phyloP scores from a whole-genome alignment of 192 early-diverging fungal species.

The Coemansia sp. region DNA sequence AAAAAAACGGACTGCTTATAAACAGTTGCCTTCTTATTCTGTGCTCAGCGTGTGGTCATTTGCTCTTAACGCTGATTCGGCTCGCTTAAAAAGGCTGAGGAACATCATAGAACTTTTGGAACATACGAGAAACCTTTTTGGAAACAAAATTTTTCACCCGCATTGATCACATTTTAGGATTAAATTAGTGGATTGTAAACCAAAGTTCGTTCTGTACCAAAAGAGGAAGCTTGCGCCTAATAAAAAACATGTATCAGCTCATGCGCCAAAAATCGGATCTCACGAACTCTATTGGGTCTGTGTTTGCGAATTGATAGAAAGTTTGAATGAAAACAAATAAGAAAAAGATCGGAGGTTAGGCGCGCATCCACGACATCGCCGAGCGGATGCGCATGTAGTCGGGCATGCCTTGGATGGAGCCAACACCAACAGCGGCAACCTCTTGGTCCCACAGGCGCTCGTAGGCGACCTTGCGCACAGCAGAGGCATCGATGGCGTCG shows the following conservation, averaged over 20 bases:
- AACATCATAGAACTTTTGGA: too few relatives aligned
- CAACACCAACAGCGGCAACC: conserved; percentile 79
- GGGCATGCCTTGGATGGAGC: conserved; percentile 85
- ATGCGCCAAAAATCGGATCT: too few relatives aligned
- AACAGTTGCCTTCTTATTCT: too few relatives aligned
- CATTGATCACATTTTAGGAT: too few relatives aligned
- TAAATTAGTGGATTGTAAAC: too few relatives aligned
- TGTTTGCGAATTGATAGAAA: conserved; percentile 11
- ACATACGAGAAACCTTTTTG: too few relatives aligned
- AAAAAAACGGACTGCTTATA: not conserved
- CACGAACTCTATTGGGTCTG: conserved; percentile 19
- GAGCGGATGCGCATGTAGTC: conserved; percentile 89
- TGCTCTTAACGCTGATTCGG: too few relatives aligned
- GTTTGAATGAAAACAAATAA: conserved; percentile 23
- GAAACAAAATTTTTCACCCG: too few relatives aligned
- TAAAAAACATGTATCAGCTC: not conserved
- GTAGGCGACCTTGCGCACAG: conserved; percentile 84
- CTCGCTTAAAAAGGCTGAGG: too few relatives aligned
- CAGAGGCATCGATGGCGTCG: conserved; percentile 78
- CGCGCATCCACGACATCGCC: conserved; percentile 81
- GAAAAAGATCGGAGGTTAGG: conserved; percentile 41
- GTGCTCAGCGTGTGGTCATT: too few relatives aligned
- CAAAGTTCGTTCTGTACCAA: not conserved
- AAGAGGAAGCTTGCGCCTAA: not conserved
- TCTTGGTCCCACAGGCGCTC: conserved; percentile 93